phyloP scores from a whole-genome alignment of 2,329 filamentous ascomycete species.

The Truncatella angustata region DNA sequence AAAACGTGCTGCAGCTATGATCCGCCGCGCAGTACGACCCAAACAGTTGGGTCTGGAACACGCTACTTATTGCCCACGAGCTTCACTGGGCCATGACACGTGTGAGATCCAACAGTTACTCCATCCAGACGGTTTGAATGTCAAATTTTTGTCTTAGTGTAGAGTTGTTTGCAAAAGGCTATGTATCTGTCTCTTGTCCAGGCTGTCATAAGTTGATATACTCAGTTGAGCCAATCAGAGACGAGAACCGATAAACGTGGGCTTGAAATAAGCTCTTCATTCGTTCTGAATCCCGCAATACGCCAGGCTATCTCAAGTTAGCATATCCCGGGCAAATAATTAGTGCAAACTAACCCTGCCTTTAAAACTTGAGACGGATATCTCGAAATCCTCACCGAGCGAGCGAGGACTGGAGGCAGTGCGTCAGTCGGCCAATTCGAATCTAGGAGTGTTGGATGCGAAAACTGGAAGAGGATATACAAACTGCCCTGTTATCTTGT shows the following conservation, averaged over 20 bases:
- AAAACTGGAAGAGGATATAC: constrained; percentile 1
- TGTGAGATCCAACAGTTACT: too few species aligned
- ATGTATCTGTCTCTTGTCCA: background rate
- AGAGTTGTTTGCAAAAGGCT: too few species aligned
- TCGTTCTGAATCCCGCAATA: background rate
- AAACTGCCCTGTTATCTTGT: too few species aligned
- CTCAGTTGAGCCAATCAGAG: background rate
- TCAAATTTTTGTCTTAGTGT: too few species aligned
- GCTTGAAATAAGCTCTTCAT: constrained; percentile 5
- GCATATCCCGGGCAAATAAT: background rate
- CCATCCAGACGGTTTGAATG: too few species aligned
- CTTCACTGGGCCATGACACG: too few species aligned
- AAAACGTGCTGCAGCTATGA: too few species aligned
- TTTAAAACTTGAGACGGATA: background rate
- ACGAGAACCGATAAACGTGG: background rate
- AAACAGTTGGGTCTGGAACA: background rate
- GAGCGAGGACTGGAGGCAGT: too few species aligned
- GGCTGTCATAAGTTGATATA: background rate
- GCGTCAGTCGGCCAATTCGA: too few species aligned
- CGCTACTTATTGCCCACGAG: too few species aligned
- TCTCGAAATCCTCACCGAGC: constrained; percentile 1
- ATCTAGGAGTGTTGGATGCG: background rate
- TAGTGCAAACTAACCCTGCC: constrained; percentile 1
- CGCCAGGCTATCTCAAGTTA: background rate
- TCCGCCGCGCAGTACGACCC: too few species aligned